Conservation (phyloP, 176 grass and related monocot genomes). For the Ensete glaucum region DNA sequence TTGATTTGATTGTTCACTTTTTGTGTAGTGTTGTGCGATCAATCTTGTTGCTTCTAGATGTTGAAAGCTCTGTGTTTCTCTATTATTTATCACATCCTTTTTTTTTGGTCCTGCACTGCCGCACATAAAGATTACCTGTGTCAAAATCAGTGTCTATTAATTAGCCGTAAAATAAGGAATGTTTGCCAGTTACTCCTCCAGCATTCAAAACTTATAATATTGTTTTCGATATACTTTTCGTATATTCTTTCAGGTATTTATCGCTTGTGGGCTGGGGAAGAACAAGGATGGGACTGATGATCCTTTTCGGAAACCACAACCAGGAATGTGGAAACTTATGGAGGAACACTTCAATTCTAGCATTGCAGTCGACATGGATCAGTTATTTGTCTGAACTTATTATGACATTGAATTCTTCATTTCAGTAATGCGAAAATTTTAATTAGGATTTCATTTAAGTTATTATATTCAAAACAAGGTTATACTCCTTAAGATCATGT, state of each 20-base stretch:
- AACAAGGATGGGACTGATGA: slow-evolving; percentile 47
- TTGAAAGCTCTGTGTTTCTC: not conserved
- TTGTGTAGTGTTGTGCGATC: not conserved
- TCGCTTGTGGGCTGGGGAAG: slow-evolving; percentile 63
- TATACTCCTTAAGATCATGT: not conserved
- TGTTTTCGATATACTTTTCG: slow-evolving; percentile 9
- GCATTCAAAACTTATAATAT: not conserved
- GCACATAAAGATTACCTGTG: too few species aligned
- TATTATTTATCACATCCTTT: too few species aligned
- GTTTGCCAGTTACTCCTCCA: slow-evolving; percentile 5
- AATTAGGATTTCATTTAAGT: not conserved
- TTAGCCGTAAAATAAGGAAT: not conserved
- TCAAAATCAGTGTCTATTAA: too few species aligned
- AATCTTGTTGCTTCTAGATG: not conserved
- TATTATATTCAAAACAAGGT: not conserved
- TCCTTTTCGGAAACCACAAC: slow-evolving; percentile 69
- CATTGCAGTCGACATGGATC: slow-evolving; percentile 56
- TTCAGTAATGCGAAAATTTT: not conserved
- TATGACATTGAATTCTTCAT: not conserved
- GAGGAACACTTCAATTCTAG: slow-evolving; percentile 77
- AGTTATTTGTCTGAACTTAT: slow-evolving; percentile 33
- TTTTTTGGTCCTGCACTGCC: too few species aligned
- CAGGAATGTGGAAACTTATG: slow-evolving; percentile 80
- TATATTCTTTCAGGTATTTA: slow-evolving; percentile 58
- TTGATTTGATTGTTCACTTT: not conserved